Base-by-base conservation (phyloP, 2,329 filamentous ascomycete genomes). In the Phaeosphaeria sp. region DNA sequence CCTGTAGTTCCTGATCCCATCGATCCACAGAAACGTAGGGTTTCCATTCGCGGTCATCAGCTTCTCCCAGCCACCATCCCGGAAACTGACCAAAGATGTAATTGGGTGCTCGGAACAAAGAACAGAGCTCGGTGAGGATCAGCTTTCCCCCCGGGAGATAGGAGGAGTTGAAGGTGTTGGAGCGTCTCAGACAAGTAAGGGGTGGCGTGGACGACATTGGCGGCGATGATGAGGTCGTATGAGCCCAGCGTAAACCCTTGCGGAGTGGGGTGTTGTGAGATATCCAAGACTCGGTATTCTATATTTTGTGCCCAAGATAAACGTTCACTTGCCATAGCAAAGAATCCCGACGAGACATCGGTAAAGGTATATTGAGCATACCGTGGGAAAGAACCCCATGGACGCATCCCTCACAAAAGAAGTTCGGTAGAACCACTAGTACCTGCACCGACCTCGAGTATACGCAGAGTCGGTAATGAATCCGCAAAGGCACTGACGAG, bases 61-160 rank as follows among this genome's bases (percentile, higher is more conserved):
- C 39, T 18, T 45, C 42, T 11, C 42, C 21, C 6, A 45, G 27
- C 67, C 67, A 70, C 67, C 66, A 70, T 13, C 59, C 67, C 9
- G 53, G 49, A n/a, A 68, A 51, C 1, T 60, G 15, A 5, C 62
- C 67, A 25, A 68, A 63, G 5, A 45, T 45, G 42, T 18, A 49
- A 42, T 33, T 59, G 56, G 36, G 55, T 43, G 30, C 24, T 40
- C 4, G 18, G 24, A 45, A 13, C 4, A 21, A 13, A 22, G 42
- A 4, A 18, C 42, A 45, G 15, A 45, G 15, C 6, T 71, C 68
- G 1, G 54, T 18, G 3, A 68, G 22, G 13, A 69, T 27, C 2
- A 71, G 45, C 11, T 30, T 63, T 49, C 8, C 67, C 68, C 20
- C 62, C 64, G 0, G 65, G 58, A 27, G 63, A 64, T 8, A 70